Evolutionary conservation across 352 stramenopile genomes (phyloP).

Genomic region (Phytopythium litorale): DNA sequence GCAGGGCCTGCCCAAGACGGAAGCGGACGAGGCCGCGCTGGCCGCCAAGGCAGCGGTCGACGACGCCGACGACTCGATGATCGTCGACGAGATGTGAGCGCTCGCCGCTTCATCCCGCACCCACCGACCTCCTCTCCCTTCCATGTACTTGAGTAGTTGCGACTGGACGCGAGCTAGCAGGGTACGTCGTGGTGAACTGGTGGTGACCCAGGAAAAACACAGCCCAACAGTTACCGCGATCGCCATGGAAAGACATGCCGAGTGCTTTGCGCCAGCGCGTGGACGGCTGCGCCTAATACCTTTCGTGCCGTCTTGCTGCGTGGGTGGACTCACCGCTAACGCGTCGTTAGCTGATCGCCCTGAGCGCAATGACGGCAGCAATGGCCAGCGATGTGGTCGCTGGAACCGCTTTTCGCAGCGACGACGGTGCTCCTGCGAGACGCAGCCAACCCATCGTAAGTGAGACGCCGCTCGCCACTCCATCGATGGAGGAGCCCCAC

Average conservation of each 20-base stretch:
- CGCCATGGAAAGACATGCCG: background rate
- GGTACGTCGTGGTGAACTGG: background rate
- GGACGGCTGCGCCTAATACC: background rate
- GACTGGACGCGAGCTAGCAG: background rate
- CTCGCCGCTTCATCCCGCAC: background rate
- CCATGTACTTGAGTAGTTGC: background rate
- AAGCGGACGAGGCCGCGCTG: slow-evolving; percentile 37
- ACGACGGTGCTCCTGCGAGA: background rate
- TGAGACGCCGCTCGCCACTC: background rate
- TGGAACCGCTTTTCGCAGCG: background rate
- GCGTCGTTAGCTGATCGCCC: background rate
- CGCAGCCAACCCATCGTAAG: background rate
- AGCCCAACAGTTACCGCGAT: background rate
- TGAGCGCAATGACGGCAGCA: background rate
- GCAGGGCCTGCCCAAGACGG: slow-evolving; percentile 32
- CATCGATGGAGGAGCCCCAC: slow-evolving; percentile 3
- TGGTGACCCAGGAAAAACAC: background rate
- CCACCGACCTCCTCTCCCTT: no score
- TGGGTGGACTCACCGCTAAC: background rate
- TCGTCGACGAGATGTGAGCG: slow-evolving; percentile 37
- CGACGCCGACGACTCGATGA: slow-evolving; percentile 47
- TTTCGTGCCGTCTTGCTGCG: background rate
- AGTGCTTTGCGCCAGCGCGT: background rate
- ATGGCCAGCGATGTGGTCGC: background rate
- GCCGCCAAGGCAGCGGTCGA: slow-evolving; percentile 9